Base-by-base conservation (phyloP, 192 early-diverging fungal species). In the Ambispora gerdemannii region DNA sequence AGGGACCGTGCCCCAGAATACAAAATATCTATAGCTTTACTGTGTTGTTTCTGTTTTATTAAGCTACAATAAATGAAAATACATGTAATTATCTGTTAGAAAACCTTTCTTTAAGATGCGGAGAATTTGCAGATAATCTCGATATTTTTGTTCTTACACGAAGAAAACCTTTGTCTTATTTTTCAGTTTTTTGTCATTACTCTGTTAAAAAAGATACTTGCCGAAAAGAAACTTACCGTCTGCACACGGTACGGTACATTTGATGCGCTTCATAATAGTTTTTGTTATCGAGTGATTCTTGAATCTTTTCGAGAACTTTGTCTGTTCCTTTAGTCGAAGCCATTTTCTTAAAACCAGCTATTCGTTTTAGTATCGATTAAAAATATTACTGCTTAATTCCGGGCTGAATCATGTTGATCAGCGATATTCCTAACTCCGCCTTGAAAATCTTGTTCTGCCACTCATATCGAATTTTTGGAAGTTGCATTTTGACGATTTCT, bases 241-340 rank as follows among this genome's bases (percentile, higher is more conserved):
- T 88, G 74, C 89, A 90, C 15, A 96, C 89, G 38, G 95, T 95
- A 43, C 93, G 91, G 78, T 95, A 91, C 92, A 96, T 96, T 76
- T 98, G 95, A 75, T 98, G 94, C 2, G 94, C 93, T 75, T 96
- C 95, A 82, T 98, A 98, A 82, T 95, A 96, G 80, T 95, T 93
- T 36, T 91, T 93, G 51, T 75, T 81, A 31, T 85, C 77, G 13
- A 89, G 81, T 31, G 86, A 83, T 50, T 83, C 80, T 65, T 86
- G 84, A 28, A 93, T 81, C 67, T 88, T 91, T 59, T 89, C 80
- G 10, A 87, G 85, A 49, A 87, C 78, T 52, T 86, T 88, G 63
- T 85, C 81, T 8, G 86, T 87, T 70, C 83, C 84, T 74, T 76
- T 84, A 35, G 65, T 65, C 43, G 74, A 53, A 22, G 74, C 35